A percentile compares a stretch with the other conserved stretches of the same genome.
Evolutionary conservation across 257 asterid genomes (phyloP).

Genomic region (Mitragyna speciosa): DNA sequence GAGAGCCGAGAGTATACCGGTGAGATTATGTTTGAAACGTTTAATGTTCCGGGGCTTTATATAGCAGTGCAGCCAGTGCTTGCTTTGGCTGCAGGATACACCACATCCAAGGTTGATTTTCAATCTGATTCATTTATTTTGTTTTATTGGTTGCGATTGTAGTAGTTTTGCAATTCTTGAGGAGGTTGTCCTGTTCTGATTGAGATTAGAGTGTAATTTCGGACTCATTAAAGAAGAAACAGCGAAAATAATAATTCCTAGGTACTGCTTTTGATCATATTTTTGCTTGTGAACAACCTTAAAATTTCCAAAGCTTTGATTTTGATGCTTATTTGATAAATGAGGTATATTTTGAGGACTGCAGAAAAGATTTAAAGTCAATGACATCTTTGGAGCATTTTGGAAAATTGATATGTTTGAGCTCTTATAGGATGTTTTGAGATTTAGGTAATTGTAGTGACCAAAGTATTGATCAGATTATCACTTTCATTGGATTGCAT

Average conservation of each 20-base stretch:
- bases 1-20: slow-evolving; percentile 93
- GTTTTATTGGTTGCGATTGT: slow-evolving; percentile 15
- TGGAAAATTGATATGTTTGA: not conserved
- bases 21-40: slow-evolving; percentile 96
- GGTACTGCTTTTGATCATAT: not conserved
- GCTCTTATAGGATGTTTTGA: not conserved
- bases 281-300: not conserved
- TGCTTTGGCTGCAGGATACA: slow-evolving; percentile 98
- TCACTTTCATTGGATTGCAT: not conserved
- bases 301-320: not conserved
- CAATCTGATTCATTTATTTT: slow-evolving; percentile 6
- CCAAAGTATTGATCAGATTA: not conserved
- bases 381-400: not conserved
- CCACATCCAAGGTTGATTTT: slow-evolving; percentile 79
- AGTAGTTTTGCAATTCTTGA: slow-evolving; percentile 12
- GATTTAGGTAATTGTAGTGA: not conserved
- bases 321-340: slow-evolving; percentile 5
- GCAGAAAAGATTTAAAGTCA: no score
- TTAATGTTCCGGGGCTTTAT: slow-evolving; percentile 87
- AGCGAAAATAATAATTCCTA: not conserved
- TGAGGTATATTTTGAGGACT: not conserved
- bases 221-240: not conserved
- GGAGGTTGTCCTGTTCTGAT: not conserved
- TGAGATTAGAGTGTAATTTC: not conserved
- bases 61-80: slow-evolving; percentile 98